A percentile compares a stretch with the other conserved stretches of the same genome.
Conservation (phyloP, 2,329 filamentous ascomycete genomes). For the Xylaria sp. region DNA sequence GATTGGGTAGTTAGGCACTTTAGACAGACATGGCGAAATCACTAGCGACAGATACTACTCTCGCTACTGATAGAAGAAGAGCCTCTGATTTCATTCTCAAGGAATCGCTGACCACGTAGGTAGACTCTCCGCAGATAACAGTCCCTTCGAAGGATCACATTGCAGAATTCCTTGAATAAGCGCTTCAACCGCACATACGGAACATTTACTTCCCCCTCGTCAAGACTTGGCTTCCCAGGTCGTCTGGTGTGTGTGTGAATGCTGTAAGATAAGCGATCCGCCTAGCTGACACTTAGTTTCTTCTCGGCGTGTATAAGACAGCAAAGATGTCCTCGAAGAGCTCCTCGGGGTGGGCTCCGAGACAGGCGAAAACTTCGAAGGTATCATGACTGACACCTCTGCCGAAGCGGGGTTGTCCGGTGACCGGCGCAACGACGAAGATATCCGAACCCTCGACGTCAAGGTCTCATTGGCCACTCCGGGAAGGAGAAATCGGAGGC, state of each 20-base stretch:
- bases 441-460: not conserved
- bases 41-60: not conserved
- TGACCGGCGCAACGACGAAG: constrained; percentile 19
- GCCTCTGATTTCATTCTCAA: constrained; percentile 6
- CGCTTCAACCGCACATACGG: constrained; percentile 21
- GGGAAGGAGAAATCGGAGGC: not conserved
- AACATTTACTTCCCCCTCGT: constrained; percentile 20
- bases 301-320: constrained; percentile 27
- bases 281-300: constrained; percentile 26
- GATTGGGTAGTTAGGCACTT: too few relatives aligned
- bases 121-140: constrained; percentile 26
- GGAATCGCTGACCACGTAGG: constrained; percentile 31
- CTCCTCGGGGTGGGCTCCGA: constrained; percentile 19
- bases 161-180: constrained; percentile 31
- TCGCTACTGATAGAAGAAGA: not conserved
- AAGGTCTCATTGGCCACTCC: not conserved
- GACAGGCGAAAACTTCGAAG: constrained; percentile 11
- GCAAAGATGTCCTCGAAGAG: constrained; percentile 25
- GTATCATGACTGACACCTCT: constrained; percentile 19
- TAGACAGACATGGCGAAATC: not conserved
- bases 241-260: constrained; percentile 4
- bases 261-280: constrained; percentile 24
- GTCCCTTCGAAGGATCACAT: constrained; percentile 30
- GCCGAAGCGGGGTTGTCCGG: constrained; percentile 29
- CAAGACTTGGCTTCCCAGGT: constrained; percentile 14